Percentiles rank a stretch among this genome's conserved stretches.
These are phyloP conservation scores for Melampsora americana DNA, from an alignment of 1,284 basidiomycete species.

Conservation along the genomic window DNA sequence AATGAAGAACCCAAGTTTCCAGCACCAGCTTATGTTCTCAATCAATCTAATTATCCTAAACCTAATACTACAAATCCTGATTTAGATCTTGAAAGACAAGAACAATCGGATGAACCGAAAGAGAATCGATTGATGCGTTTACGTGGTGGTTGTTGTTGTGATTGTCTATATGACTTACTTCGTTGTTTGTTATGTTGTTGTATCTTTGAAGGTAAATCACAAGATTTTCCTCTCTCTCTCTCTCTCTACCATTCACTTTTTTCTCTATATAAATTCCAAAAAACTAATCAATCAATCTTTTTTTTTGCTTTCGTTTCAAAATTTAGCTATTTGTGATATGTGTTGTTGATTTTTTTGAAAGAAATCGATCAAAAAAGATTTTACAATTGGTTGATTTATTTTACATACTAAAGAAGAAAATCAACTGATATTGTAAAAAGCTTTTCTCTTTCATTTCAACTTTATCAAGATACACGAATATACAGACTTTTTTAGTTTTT, in stretches of 20 bases:
- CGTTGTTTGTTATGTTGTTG: slow-evolving; percentile 38
- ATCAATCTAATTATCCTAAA: background rate
- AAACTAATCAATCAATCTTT: background rate
- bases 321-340: slow-evolving; percentile 33
- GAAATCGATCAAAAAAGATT: too few relatives aligned
- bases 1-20: background rate
- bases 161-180: slow-evolving; percentile 39
- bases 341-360: slow-evolving; percentile 20
- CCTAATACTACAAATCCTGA: background rate
- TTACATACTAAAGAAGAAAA: too few relatives aligned
- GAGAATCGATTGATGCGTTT: slow-evolving; percentile 16
- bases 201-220: slow-evolving; percentile 32
- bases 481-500: too few relatives aligned
- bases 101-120: background rate
- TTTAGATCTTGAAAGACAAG: background rate
- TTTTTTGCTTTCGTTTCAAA: too few relatives aligned
- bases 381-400: too few relatives aligned
- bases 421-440: too few relatives aligned
- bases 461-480: too few relatives aligned
- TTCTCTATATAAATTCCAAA: too few relatives aligned
- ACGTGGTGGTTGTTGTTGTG: slow-evolving; percentile 35
- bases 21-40: background rate
- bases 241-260: too few relatives aligned
- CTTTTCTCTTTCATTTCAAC: too few relatives aligned
- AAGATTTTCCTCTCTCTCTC: too few relatives aligned